A percentile compares a stretch with the other conserved stretches of the same genome.
Evolutionary conservation across 2,329 filamentous ascomycete genomes (phyloP).

Genomic region (Phymatotrichopsis omnivora): DNA sequence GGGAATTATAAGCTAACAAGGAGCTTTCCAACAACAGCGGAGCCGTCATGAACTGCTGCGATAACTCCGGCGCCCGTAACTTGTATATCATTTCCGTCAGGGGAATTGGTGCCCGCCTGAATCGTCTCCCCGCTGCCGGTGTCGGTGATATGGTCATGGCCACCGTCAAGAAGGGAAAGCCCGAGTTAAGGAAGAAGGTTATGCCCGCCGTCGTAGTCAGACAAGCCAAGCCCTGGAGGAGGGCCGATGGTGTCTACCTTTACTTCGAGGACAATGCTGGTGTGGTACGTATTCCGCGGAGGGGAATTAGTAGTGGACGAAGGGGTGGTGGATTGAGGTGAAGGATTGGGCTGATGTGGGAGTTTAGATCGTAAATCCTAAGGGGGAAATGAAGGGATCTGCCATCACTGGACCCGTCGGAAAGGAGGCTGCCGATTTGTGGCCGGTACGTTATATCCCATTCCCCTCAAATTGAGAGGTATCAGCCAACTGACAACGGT

Average conservation of each 20-base stretch:
- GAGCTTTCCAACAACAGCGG: slow-evolving; percentile 49
- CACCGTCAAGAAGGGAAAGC: slow-evolving; percentile 99
- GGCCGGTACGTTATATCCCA: slow-evolving; percentile 62
- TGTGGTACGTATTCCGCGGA: slow-evolving; percentile 59
- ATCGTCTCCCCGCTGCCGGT: slow-evolving; percentile 93
- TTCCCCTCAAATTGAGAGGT: neutral
- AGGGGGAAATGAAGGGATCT: slow-evolving; percentile 99
- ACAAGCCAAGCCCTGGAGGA: slow-evolving; percentile 99
- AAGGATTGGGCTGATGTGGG: no score
- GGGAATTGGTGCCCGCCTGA: slow-evolving; percentile 93
- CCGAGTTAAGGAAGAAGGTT: slow-evolving; percentile 99
- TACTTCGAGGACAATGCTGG: slow-evolving; percentile 99
- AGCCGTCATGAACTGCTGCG: slow-evolving; percentile 99
- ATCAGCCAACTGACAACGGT: slow-evolving; percentile 33
- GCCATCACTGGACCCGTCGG: slow-evolving; percentile 98
- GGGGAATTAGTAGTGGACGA: slow-evolving; percentile 15
- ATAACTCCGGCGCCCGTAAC: slow-evolving; percentile 98
- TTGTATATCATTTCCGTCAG: slow-evolving; percentile 99
- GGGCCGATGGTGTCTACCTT: slow-evolving; percentile 94
- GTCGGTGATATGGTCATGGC: slow-evolving; percentile 99
- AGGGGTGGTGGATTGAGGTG: neutral
- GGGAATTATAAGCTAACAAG: slow-evolving; percentile 1
- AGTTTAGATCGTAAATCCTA: slow-evolving; percentile 99
- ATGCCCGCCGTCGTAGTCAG: slow-evolving; percentile 98
- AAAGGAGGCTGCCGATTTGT: slow-evolving; percentile 99